Conservation (phyloP, 306 rosid species). For the Sesbania bispinosa region DNA sequence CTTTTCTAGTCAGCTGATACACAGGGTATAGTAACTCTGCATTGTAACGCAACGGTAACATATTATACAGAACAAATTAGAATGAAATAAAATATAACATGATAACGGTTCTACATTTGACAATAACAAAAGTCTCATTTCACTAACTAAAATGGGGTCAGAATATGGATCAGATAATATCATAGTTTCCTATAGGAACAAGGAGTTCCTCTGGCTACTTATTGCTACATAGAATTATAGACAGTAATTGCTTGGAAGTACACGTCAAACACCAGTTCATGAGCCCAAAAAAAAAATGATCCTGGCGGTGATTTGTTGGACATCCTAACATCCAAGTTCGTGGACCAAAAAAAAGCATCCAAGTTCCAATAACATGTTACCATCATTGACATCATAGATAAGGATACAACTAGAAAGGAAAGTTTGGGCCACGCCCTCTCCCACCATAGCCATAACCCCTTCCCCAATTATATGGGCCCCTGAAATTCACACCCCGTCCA, state of each 20-base stretch:
- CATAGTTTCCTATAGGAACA: not conserved
- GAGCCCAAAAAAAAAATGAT: slow-evolving; percentile 39
- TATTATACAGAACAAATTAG: not conserved
- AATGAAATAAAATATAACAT: too few species aligned
- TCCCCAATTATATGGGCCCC: slow-evolving; percentile 43
- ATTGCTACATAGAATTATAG: slow-evolving; percentile 17
- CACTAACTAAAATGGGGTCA: too few species aligned
- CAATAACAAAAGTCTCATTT: too few species aligned
- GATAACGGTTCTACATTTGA: too few species aligned
- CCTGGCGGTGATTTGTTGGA: slow-evolving; percentile 22
- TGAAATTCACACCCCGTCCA: slow-evolving; percentile 44
- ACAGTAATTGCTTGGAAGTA: slow-evolving; percentile 19
- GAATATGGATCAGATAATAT: too few species aligned
- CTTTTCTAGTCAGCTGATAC: not conserved
- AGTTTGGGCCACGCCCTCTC: slow-evolving; percentile 44
- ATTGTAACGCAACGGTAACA: not conserved
- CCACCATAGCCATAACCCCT: slow-evolving; percentile 52
- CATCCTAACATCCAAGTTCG: slow-evolving; percentile 7
- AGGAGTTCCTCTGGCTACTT: not conserved
- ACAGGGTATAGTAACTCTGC: not conserved
- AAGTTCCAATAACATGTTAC: slow-evolving; percentile 12
- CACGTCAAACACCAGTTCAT: slow-evolving; percentile 40
- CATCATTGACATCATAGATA: slow-evolving; percentile 4
- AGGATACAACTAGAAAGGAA: slow-evolving; percentile 33
- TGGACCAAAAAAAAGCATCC: too few species aligned